These are phyloP conservation scores for Neopestalotiopsis clavispora DNA, from an alignment of 2,329 filamentous ascomycete genomes.

Conservation along the genomic window DNA sequence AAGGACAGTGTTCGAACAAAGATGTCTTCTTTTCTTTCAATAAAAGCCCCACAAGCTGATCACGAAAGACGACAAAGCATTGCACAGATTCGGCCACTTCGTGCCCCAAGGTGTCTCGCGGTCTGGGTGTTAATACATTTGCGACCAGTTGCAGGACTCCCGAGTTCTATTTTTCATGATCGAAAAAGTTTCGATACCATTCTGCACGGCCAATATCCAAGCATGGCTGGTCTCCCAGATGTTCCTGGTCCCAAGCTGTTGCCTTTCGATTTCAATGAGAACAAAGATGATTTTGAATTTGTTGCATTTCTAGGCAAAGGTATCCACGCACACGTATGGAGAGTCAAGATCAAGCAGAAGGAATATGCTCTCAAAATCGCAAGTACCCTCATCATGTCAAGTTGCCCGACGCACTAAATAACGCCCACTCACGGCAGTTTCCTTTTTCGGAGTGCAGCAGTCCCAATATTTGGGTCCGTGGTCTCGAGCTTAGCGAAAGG, in stretches of 20 bases:
- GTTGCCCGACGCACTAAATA: neutral
- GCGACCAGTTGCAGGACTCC: no score
- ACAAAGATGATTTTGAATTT: neutral
- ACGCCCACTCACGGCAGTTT: neutral
- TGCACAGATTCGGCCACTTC: no score
- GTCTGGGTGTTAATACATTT: no score
- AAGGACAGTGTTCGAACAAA: no score
- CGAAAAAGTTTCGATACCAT: no score
- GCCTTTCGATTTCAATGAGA: slow-evolving; percentile 2
- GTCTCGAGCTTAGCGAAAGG: neutral
- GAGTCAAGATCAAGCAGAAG: slow-evolving; percentile 9
- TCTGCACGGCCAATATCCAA: neutral
- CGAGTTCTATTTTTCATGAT: no score
- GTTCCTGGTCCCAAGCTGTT: slow-evolving; percentile 10
- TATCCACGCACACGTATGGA: neutral
- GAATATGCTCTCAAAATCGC: slow-evolving; percentile 17
- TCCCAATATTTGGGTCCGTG: neutral
- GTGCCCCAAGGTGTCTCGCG: no score
- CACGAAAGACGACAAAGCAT: no score
- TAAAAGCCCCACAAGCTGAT: no score
- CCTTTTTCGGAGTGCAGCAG: neutral
- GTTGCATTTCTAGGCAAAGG: neutral
- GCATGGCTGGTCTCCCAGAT: neutral
- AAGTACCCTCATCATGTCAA: neutral
- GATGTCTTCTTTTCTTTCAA: no score